Percentiles rank a stretch among this genome's conserved stretches.
Evolutionary conservation across 2,329 filamentous ascomycete species (phyloP).

Genomic region (Diaporthe eres): DNA sequence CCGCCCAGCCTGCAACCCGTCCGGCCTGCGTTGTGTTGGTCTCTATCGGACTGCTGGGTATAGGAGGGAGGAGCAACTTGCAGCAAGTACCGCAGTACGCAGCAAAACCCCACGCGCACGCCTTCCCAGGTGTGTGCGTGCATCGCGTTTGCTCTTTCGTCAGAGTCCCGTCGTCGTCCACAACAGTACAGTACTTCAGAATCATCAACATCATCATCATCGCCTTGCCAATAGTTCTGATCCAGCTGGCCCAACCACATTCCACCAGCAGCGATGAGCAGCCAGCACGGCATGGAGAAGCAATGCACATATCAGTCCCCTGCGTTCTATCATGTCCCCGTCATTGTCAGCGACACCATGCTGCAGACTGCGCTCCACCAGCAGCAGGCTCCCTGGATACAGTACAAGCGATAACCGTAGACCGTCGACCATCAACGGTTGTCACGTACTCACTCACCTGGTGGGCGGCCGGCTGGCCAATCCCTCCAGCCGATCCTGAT

Average conservation of each 20-base stretch:
- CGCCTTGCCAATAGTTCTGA: background rate
- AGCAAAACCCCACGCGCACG: constrained; percentile 16
- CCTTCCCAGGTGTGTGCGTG: constrained; percentile 2
- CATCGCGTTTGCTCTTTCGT: background rate
- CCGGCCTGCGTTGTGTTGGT: background rate
- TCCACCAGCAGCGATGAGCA: background rate
- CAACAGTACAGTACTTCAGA: background rate
- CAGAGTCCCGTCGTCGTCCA: constrained; percentile 1
- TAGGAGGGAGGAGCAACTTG: background rate
- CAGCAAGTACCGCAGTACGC: background rate
- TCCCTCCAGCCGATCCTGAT: constrained; percentile 22
- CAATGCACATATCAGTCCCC: constrained; percentile 6
- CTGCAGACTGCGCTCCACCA: background rate
- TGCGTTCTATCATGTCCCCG: background rate
- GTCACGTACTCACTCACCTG: background rate
- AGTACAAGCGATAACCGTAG: background rate
- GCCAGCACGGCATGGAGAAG: constrained; percentile 4
- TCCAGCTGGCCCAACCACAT: background rate
- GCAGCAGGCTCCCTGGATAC: constrained; percentile 1
- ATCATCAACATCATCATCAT: background rate
- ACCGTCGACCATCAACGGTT: constrained; percentile 13
- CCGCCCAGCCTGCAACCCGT: background rate
- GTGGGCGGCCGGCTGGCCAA: background rate
- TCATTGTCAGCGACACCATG: background rate
- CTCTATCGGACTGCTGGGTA: constrained; percentile 2